phyloP scores from a whole-genome alignment of 176 grass and related monocot species.

The Poa pratensis region DNA sequence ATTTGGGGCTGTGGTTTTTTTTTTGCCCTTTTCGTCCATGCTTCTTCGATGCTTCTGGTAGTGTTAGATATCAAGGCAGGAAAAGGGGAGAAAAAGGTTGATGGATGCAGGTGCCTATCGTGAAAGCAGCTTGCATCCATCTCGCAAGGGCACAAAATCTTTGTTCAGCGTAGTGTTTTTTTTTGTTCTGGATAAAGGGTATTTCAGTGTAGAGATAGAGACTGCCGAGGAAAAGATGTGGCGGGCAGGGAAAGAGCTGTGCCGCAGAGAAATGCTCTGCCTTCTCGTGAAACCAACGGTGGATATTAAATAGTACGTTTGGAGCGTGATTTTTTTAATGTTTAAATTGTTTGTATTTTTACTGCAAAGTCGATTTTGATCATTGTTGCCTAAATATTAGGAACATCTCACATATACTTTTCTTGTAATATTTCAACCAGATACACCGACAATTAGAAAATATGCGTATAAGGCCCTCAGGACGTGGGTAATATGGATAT shows the following conservation, averaged over 20 bases:
- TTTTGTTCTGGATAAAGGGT: too few relatives aligned
- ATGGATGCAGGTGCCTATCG: constrained; percentile 15
- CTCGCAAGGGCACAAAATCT: constrained; percentile 27
- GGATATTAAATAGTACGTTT: not conserved
- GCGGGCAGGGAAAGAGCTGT: not conserved
- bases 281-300: constrained; percentile 1
- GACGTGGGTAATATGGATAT: too few relatives aligned
- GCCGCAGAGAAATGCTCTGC: not conserved
- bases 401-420: too few relatives aligned
- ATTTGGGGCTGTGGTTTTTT: constrained; percentile 22
- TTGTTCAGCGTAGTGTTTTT: not conserved
- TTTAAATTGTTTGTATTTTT: not conserved
- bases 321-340: not conserved
- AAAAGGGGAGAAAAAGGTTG: not conserved
- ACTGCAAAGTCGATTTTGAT: not conserved
- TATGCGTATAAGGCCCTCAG: too few relatives aligned
- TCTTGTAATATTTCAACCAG: too few relatives aligned
- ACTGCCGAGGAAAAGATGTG: not conserved
- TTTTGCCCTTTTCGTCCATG: not conserved
- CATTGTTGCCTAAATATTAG: not conserved
- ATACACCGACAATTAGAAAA: too few relatives aligned
- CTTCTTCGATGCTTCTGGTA: not conserved
- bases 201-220: not conserved
- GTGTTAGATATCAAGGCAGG: not conserved
- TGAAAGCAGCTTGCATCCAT: constrained; percentile 41